These are phyloP conservation scores for Populus simonii DNA, from an alignment of 345 rosid species.

Conservation along the genomic window DNA sequence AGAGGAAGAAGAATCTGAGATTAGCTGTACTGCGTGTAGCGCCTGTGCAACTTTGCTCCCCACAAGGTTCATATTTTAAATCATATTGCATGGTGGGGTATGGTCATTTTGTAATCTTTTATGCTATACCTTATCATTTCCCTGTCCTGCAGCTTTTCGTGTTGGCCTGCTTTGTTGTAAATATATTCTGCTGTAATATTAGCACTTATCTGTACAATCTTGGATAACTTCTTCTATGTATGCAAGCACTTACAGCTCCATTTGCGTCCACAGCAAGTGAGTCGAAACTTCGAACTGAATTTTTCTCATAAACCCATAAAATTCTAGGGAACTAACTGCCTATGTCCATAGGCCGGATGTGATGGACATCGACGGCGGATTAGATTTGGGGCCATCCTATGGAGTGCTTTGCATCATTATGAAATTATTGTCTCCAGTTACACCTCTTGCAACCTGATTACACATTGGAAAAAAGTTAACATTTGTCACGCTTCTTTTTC, in stretches of 20 bases:
- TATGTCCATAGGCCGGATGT: too few relatives aligned
- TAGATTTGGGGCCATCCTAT: too few relatives aligned
- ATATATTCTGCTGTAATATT: background rate
- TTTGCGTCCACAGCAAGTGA: background rate
- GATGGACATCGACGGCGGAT: too few relatives aligned
- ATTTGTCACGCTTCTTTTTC: too few relatives aligned
- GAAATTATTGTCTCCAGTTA: too few relatives aligned
- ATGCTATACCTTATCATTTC: background rate
- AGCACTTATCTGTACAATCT: background rate
- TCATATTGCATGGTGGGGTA: background rate
- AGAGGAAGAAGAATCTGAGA: conserved; percentile 16
- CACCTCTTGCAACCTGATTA: too few relatives aligned
- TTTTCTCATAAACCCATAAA: too few relatives aligned
- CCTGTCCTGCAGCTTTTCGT: background rate
- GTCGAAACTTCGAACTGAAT: too few relatives aligned
- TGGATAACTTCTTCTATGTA: background rate
- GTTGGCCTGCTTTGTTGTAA: background rate
- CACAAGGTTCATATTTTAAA: background rate
- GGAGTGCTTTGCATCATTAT: too few relatives aligned
- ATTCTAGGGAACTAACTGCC: too few relatives aligned
- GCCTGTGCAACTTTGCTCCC: conserved; percentile 14
- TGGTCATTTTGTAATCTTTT: conserved; percentile 16
- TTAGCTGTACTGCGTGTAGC: conserved; percentile 20
- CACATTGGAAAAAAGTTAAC: too few relatives aligned
- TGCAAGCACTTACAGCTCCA: background rate